Evolutionary conservation across 306 rosid species (phyloP), one percentile per base, ranked within the genome.

Genomic region (Lablab purpureus): DNA sequence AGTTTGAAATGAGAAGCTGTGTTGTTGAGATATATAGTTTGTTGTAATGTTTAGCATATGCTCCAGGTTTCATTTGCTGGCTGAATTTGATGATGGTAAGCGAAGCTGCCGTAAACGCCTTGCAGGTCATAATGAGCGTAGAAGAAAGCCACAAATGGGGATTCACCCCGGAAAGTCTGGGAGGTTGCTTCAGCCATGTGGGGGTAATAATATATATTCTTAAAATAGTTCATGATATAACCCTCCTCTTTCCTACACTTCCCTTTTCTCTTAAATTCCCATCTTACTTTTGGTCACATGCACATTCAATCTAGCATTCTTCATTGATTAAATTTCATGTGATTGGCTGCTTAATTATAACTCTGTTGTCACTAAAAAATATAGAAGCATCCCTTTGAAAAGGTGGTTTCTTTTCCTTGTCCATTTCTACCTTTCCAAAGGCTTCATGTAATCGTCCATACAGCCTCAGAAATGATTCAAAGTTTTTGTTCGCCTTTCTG

Each of bases 81-180:
- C 84, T 81, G 98, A 91, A 79, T 93, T 93, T 84, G 98, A 93
- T 84, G 93, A 90, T 84, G 95, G 96, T 32, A 93, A 93, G 92
- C 93, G 98, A 34, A 93, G 98, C 85, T 93, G 98, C 79, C 95
- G 97, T 15, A 93, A 85, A 84, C 95, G 98, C 81, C 97, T 93
- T 72, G 95, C 97, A 34, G 97, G 97, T 76, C 98, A 93, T 60
- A 93, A 93, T 4, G 97, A 94, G 76, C 97, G 97, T 25, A 79
- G 97, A 52, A 88, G 97, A 84, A 94, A 92, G 87, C 96, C 97
- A 67, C 98, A 90, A 84, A 75, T 84, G 4, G 88, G 87, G 21
- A 67, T 71, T 51, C 85, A 81, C 78, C 77, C 93, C 30, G 86
- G 87, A 74, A 92, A 89, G 77, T 62, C 87, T 3, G 87, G 81